A percentile compares a stretch with the other conserved stretches of the same genome.
Conservation (phyloP, 495 filamentous ascomycete species). For the Cudoniella acicularis region DNA sequence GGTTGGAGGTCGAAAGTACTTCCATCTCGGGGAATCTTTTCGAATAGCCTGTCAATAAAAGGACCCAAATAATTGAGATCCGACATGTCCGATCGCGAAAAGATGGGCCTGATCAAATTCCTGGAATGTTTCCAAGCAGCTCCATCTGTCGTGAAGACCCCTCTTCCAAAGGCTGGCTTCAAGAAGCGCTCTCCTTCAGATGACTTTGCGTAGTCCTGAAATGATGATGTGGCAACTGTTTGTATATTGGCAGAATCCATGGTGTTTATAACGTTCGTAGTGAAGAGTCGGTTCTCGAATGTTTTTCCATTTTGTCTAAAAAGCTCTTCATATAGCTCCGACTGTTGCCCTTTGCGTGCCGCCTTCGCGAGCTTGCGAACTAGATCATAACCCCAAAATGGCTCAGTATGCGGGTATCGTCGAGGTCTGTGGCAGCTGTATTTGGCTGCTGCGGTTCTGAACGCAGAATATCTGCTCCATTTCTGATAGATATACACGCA, state of each 20-base stretch:
- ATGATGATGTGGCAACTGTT: not conserved
- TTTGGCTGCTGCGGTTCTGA: not conserved
- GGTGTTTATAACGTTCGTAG: not conserved
- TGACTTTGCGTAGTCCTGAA: not conserved
- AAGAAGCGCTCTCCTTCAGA: no score
- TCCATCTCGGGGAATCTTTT: not conserved
- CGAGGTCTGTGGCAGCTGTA: not conserved
- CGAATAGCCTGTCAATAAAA: not conserved
- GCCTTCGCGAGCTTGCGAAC: not conserved
- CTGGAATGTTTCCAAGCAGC: not conserved
- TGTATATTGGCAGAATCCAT: not conserved
- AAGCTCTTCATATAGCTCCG: not conserved
- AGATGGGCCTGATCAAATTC: not conserved
- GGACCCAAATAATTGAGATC: not conserved
- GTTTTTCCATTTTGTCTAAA: not conserved
- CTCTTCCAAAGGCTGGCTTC: no score
- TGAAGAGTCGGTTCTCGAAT: not conserved
- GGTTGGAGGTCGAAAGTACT: constrained; percentile 48
- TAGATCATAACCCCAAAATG: not conserved
- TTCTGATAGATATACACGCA: not conserved
- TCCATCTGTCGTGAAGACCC: not conserved
- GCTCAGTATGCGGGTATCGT: not conserved
- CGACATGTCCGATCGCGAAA: not conserved
- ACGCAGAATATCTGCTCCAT: not conserved
- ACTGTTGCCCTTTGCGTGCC: not conserved